Evolutionary conservation across 75 land plant species (phyloP), one percentile per base, ranked within the genome.

Genomic region (Cupressus sempervirens): DNA sequence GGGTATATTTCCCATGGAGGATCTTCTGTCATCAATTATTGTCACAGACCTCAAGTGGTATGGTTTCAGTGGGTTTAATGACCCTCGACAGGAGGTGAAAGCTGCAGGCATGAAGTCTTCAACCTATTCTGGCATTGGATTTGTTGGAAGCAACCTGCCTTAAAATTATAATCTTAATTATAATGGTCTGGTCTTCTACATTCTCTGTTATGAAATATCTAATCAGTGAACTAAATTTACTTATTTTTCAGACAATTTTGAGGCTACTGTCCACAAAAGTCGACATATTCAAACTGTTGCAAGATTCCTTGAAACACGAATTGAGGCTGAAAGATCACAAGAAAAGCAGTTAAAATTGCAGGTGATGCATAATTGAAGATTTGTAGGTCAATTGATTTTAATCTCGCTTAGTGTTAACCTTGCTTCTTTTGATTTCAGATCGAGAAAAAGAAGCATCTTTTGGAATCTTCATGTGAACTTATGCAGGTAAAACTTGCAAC

Each of bases 381-480:
- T 35, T 34, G 5, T 77, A 41, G 41, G 81, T 79, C 45, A 30
- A 79, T 79, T 79, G n/a, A 46, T n/a, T 23, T 79, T 43, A 45
- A 79, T 43, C 26, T 45, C 10, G 30, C n/a, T 45, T 7, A n/a
- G 26, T n/a, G 10, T 79, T 4, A 79, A 79, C 50, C n/a, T 2
- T 26, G 81, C 23, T 45, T 45, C 50, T 79, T 10, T 26, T 79
- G 48, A n/a, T 79, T 79, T 45, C 81, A 79, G 81, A 79, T 79
- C 13, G 50, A 79, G 30, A 45, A 79, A 79, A 79, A 79, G 30
- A 79, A 43, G 15, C 81, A 79, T 79, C 46, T 79, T 43, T 43
- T 79, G 81, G 46, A 79, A n/a, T 79, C 81, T n/a, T 79, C 81
- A 79, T 45, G 81, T 45, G 41, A 79, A 79, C 52, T 79, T n/a